phyloP scores from a whole-genome alignment of 1,284 basidiomycete species.

The Ganoderma leucocontextum region DNA sequence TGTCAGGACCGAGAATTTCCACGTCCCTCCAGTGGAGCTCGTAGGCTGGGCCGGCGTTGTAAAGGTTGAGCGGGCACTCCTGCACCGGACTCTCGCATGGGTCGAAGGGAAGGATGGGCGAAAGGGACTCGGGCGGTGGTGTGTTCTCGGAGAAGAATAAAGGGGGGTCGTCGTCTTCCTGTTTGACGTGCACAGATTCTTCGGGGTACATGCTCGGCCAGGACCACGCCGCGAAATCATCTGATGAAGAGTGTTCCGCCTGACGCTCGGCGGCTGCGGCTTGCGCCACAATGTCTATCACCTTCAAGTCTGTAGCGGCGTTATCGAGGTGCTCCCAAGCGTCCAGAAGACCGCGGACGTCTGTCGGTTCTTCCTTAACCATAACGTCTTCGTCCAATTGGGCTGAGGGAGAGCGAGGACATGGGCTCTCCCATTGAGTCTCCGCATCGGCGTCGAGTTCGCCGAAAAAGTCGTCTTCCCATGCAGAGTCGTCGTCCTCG shows the following conservation, averaged over 20 bases:
- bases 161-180: constrained; percentile 42
- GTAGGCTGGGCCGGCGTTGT: constrained; percentile 32
- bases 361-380: constrained; percentile 67
- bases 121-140: constrained; percentile 27
- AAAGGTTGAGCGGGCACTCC: constrained; percentile 17
- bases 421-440: constrained; percentile 64
- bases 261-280: constrained; percentile 45
- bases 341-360: constrained; percentile 67
- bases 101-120: constrained; percentile 30
- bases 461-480: constrained; percentile 41
- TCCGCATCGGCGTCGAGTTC: constrained; percentile 54
- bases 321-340: constrained; percentile 66
- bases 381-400: constrained; percentile 45
- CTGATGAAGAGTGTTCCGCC: constrained; percentile 27
- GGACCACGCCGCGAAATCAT: constrained; percentile 55
- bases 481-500: constrained; percentile 39
- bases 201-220: constrained; percentile 46
- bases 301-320: constrained; percentile 40
- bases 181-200: constrained; percentile 41
- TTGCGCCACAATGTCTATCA: constrained; percentile 50
- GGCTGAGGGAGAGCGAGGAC: constrained; percentile 63
- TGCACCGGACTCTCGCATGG: constrained; percentile 34
- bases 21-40: constrained; percentile 54
- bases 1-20: constrained; percentile 59
- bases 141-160: constrained; percentile 34